Base-by-base conservation (phyloP, 1,139 yeast genomes). In the Protomyces gravidus region DNA sequence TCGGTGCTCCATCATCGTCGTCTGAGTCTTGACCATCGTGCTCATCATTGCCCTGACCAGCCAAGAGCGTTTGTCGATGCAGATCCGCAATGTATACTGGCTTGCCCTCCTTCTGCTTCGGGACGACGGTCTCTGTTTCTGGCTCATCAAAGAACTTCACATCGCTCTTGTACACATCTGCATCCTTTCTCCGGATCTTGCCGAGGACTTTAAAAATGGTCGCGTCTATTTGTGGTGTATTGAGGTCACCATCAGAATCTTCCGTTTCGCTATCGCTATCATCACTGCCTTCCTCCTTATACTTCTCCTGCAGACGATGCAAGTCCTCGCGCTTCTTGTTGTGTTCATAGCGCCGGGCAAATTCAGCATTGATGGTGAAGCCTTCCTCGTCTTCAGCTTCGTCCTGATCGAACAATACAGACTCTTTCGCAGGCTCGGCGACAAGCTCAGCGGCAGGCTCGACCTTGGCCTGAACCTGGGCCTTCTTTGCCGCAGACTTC, bases 71-170 rank as follows among this genome's bases (percentile, higher is more conserved):
- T 81, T 83, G 81, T 70, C 98, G 79, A 70, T 92, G 97, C 70
- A 90, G 92, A 70, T 94, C 99, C 68, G 89, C 89, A 71, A 94
- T 79, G 69, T 84, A 89, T 65, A 92, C 76, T 3, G 97, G 97
- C 71, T 89, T 89, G 26, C 84, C 83, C 61, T 78, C 77, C 45
- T 51, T 52, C n/a, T 19, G 45, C 13, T 40, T 28, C 6, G 19
- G n/a, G 5, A 23, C 45, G 5, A 63, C 50, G 46, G 55, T 15
- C 5, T 59, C 64, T 11, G 62, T 42, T 11, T 61, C 66, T 6
- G 63, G 45, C n/a, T 26, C 36, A 2, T 46, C 66, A 50, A 36
- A 64, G 60, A 64, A 15, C 66, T 40, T 76, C 3, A 74, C 75
- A 33, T 77, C 83, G 1, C 83, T 78, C 27, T 84, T 86, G 11